A percentile compares a stretch with the other conserved stretches of the same genome.
Evolutionary conservation across 192 early-diverging fungal species (phyloP).

Genomic region (Linnemannia elongata): DNA sequence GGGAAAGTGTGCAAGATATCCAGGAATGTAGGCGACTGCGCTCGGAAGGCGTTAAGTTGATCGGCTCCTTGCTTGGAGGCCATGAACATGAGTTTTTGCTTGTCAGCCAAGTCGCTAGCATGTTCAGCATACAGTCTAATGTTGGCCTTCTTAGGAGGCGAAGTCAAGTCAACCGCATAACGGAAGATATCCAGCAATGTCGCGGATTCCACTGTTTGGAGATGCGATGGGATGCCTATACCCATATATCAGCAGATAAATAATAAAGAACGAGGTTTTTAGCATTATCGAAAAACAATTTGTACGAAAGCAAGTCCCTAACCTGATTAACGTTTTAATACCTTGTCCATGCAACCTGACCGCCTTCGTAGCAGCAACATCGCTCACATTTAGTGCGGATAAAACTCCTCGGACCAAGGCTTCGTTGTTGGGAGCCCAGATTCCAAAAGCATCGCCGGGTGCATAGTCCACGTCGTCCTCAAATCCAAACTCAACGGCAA

Average conservation of each 20-base stretch:
- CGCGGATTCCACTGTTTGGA: slow-evolving; percentile 58
- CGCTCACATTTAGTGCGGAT: slow-evolving; percentile 65
- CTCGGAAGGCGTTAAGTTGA: slow-evolving; percentile 76
- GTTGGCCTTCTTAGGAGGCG: slow-evolving; percentile 82
- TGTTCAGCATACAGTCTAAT: slow-evolving; percentile 88
- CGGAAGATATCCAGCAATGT: slow-evolving; percentile 75
- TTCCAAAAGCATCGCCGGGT: slow-evolving; percentile 90
- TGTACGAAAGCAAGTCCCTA: background rate
- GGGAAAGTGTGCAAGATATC: slow-evolving; percentile 89
- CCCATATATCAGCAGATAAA: background rate
- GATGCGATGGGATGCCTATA: slow-evolving; percentile 66
- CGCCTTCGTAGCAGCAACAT: slow-evolving; percentile 39
- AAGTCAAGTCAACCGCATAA: slow-evolving; percentile 83
- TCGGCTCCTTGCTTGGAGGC: slow-evolving; percentile 81
- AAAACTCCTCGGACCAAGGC: slow-evolving; percentile 77
- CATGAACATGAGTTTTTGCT: slow-evolving; percentile 82
- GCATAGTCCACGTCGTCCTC: slow-evolving; percentile 64
- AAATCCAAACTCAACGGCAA: slow-evolving; percentile 71
- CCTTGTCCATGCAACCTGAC: slow-evolving; percentile 60
- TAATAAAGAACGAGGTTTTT: background rate
- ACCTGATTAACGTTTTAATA: slow-evolving; percentile 12
- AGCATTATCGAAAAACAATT: background rate
- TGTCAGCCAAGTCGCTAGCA: slow-evolving; percentile 76
- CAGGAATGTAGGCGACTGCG: slow-evolving; percentile 79
- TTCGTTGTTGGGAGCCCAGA: slow-evolving; percentile 89